Evolutionary conservation across 164 flowering plant species (phyloP).

Genomic region (Liquidambar formosana): DNA sequence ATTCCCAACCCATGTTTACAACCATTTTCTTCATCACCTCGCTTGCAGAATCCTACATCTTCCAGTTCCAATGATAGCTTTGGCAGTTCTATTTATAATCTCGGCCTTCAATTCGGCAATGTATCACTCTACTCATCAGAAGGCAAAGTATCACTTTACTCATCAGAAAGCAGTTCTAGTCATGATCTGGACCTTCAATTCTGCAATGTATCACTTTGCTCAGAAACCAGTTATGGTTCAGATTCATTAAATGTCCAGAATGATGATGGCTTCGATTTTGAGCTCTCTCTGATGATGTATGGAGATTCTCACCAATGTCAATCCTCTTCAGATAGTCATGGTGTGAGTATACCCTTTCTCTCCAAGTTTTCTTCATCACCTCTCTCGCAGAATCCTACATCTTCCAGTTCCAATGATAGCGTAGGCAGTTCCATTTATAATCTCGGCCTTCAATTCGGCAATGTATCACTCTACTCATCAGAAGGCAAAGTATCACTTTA

Average conservation of each 20-base stretch:
- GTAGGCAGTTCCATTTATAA: conserved; percentile 10
- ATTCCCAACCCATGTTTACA: conserved; percentile 25
- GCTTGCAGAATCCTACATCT: conserved; percentile 15
- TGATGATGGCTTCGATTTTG: not conserved
- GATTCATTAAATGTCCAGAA: not conserved
- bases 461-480: no score
- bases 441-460: conserved; percentile 13
- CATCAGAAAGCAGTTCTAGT: conserved; percentile 4
- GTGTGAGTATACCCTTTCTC: conserved; percentile 19
- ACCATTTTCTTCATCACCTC: conserved; percentile 14
- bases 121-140: no score
- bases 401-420: conserved; percentile 30
- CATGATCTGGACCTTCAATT: conserved; percentile 7
- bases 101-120: conserved; percentile 14
- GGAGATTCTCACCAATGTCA: not conserved
- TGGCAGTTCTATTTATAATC: conserved; percentile 5
- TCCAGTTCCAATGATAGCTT: conserved; percentile 31
- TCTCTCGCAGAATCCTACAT: conserved; percentile 15
- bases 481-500: no score
- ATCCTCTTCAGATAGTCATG: conserved; percentile 5
- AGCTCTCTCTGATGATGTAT: not conserved
- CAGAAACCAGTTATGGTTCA: conserved; percentile 4
- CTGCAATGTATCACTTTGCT: conserved; percentile 15
- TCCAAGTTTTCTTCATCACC: conserved; percentile 19
- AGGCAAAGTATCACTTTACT: no score